These are phyloP conservation scores for Bipolaris zeicola DNA, from an alignment of 2,329 filamentous ascomycete genomes.

Conservation along the genomic window DNA sequence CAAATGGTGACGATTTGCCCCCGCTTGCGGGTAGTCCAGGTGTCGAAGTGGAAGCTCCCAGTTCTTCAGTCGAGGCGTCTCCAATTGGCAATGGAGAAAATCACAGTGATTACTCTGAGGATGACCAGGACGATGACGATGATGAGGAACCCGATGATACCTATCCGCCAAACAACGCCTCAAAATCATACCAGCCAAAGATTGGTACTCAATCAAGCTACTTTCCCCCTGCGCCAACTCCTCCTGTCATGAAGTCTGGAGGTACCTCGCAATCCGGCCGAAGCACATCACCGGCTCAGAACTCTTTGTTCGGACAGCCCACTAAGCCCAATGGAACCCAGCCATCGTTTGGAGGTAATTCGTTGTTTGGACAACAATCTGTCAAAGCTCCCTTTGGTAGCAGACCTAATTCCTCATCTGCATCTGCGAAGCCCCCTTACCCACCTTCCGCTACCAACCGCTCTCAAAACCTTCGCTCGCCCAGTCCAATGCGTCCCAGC, in stretches of 20 bases:
- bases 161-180: conserved; percentile 27
- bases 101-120: conserved; percentile 35
- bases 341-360: conserved; percentile 14
- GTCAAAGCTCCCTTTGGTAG: conserved; percentile 17
- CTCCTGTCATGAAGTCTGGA: conserved; percentile 35
- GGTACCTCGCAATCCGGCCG: conserved; percentile 30
- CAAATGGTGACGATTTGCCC: conserved; percentile 48
- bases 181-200: conserved; percentile 23
- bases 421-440: conserved; percentile 51
- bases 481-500: conserved; percentile 69
- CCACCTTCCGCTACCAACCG: conserved; percentile 54
- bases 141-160: conserved; percentile 54
- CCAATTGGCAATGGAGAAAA: conserved; percentile 38
- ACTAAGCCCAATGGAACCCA: conserved; percentile 15
- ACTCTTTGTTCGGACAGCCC: conserved; percentile 22
- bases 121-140: conserved; percentile 48
- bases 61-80: conserved; percentile 42
- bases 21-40: conserved; percentile 57
- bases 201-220: conserved; percentile 33
- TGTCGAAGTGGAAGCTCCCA: conserved; percentile 49
- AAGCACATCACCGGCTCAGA: conserved; percentile 25
- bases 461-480: conserved; percentile 66
- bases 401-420: background rate
- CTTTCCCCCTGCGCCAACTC: conserved; percentile 41
- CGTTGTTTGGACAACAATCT: conserved; percentile 27